These are phyloP conservation scores for Geosmithia morbida DNA, from an alignment of 2,329 filamentous ascomycete genomes.

Conservation along the genomic window DNA sequence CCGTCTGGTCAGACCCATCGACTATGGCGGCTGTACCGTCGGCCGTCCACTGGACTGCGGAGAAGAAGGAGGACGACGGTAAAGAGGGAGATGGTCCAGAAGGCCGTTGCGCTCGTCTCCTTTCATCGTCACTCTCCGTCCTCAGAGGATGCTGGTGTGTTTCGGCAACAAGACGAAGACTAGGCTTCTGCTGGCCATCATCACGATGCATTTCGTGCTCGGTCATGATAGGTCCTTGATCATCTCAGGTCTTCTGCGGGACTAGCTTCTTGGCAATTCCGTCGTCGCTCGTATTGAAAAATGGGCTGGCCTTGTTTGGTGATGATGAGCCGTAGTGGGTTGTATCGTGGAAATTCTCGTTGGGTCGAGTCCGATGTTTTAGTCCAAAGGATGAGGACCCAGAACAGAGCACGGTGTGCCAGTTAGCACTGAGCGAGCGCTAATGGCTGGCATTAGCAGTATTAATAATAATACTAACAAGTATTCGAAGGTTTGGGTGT, in stretches of 20 bases:
- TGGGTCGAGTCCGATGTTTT: no score
- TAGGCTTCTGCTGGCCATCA: not conserved
- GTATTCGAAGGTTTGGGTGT: no score
- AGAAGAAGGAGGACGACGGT: constrained; percentile 15
- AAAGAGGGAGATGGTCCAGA: no score
- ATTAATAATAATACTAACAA: no score
- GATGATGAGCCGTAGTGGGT: not conserved
- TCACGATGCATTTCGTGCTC: not conserved
- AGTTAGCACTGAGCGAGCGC: no score
- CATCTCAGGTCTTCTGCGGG: constrained; percentile 1
- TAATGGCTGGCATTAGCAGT: no score
- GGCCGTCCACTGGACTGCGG: constrained; percentile 33
- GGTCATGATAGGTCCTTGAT: not conserved
- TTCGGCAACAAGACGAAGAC: not conserved
- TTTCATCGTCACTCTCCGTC: not conserved
- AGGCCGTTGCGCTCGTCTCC: not conserved
- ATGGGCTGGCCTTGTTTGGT: not conserved
- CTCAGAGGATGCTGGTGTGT: not conserved
- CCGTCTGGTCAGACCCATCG: constrained; percentile 34
- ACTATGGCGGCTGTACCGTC: constrained; percentile 45
- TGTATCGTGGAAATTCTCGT: not conserved
- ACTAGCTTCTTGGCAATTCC: constrained; percentile 2
- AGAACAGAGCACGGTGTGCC: no score
- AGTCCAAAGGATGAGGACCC: no score
- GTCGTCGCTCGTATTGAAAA: constrained; percentile 1